Conservation (phyloP, 140 eudicot genomes). For the Anethum foeniculum region DNA sequence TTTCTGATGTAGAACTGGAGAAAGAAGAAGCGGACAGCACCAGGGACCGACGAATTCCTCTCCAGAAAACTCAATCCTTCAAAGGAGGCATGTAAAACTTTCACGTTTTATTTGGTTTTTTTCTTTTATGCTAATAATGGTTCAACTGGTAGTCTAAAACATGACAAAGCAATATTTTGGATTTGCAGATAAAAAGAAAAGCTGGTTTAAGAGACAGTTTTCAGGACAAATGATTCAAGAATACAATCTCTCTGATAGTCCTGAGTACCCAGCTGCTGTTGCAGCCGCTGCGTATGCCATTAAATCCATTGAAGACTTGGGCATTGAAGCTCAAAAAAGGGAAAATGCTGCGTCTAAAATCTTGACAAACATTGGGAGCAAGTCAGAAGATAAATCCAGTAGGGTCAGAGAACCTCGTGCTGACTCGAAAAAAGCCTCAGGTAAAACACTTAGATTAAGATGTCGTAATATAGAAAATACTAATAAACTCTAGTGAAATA, state of each 20-base stretch:
- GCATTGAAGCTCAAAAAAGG: constrained; percentile 12
- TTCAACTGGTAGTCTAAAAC: not conserved
- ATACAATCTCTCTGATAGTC: constrained; percentile 27
- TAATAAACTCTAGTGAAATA: not conserved
- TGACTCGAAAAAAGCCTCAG: constrained; percentile 38
- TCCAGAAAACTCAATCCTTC: constrained; percentile 46
- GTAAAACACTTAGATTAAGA: constrained; percentile 19
- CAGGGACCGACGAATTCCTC: constrained; percentile 32
- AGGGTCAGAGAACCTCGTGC: constrained; percentile 24
- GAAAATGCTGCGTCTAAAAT: constrained; percentile 20
- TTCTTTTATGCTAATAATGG: not conserved
- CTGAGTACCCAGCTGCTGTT: constrained; percentile 62
- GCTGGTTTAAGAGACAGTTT: constrained; percentile 64
- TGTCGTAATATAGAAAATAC: not conserved
- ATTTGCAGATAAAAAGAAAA: constrained; percentile 30
- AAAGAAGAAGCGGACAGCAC: constrained; percentile 34
- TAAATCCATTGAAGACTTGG: constrained; percentile 41
- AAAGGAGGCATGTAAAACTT: constrained; percentile 36
- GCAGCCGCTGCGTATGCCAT: constrained; percentile 93
- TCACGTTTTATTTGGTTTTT: not conserved
- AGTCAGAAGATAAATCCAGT: constrained; percentile 29
- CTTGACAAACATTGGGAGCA: constrained; percentile 32
- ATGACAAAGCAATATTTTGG: constrained; percentile 6
- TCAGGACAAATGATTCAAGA: constrained; percentile 47
- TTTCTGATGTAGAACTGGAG: constrained; percentile 34